phyloP scores from a whole-genome alignment of 2,329 filamentous ascomycete genomes.

The Lojkania enalia region DNA sequence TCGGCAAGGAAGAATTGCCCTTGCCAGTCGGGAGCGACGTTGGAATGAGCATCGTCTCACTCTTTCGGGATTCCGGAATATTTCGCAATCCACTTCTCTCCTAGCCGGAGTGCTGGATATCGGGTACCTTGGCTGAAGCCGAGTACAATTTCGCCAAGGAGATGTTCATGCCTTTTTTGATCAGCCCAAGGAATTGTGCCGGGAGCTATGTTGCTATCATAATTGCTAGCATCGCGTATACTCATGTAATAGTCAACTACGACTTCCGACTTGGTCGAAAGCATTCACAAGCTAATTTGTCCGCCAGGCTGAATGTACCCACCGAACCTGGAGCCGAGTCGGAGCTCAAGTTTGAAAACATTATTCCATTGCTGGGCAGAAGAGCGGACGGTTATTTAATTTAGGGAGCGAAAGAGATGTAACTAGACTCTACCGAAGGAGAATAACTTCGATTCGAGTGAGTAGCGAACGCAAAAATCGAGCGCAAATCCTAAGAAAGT shows the following conservation, averaged over 20 bases:
- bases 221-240: slow-evolving; percentile 2
- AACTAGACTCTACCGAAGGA: slow-evolving; percentile 4
- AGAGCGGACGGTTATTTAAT: slow-evolving; percentile 3
- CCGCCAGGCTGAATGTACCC: neutral
- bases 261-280: neutral
- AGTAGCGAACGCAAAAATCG: too few species aligned
- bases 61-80: slow-evolving; percentile 1
- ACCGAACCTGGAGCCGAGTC: neutral
- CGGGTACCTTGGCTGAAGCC: neutral
- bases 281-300: neutral
- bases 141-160: neutral
- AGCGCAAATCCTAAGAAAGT: too few species aligned
- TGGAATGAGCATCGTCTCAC: slow-evolving; percentile 3
- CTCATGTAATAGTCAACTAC: slow-evolving; percentile 1
- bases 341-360: slow-evolving; percentile 3
- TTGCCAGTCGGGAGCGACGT: slow-evolving; percentile 1
- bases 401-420: slow-evolving; percentile 3
- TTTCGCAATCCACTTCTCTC: slow-evolving; percentile 2
- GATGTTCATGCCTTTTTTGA: slow-evolving; percentile 3
- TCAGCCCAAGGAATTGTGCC: slow-evolving; percentile 1
- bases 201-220: slow-evolving; percentile 3
- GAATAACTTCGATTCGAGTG: too few species aligned
- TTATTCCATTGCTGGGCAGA: slow-evolving; percentile 2
- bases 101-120: slow-evolving; percentile 4
- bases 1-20: neutral